Base-by-base conservation (phyloP, 129 eudicot genomes). In the Lonicera japonica region DNA sequence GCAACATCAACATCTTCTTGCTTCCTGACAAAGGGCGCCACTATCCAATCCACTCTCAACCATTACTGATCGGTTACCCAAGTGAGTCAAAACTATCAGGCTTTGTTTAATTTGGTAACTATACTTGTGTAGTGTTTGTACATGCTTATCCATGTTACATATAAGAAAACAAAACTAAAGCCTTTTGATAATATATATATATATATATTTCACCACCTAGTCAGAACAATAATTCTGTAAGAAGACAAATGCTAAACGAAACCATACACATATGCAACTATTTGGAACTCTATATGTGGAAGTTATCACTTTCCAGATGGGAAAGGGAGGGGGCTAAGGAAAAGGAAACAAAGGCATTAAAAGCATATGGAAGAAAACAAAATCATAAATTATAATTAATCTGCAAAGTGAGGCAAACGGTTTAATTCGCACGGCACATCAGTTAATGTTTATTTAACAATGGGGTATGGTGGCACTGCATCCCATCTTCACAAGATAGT, bases 141-240 rank as follows among this genome's bases (percentile, higher is more conserved):
- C 68, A 47, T 15, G 25, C 58, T 64, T 64, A 25, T 64, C 58
- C 68, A 24, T 16, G 22, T 36, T 64, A 8, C 20, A 17, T 21
- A 24, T 12, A 56, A 29, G 21, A 63, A n/a, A 47, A 45, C 40
- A 63, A 48, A 25, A 63, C 1, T 15, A 3, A 16, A 14, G 21
- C 40, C 22, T 21, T 19, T 41, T 41, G 54, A 8, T 21, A 18
- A 21, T 63, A 14, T n/a, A 47, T 21, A 8, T 18, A 61, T 43
- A 41, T 18, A 63, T 16, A 46, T 16, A 25, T 23, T n/a, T 47
- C 67, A 63, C 56, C 56, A 63, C 46, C 56, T 12, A 24, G 8
- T 11, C 25, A 17, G 34, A 48, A 63, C n/a, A 48, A 47, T 50
- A 23, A 47, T 10, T 7, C 1, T 48, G 20, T 10, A 8, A 16